Evolutionary conservation across 352 stramenopile species (phyloP).

Genomic region (Pythium phragmitis): DNA sequence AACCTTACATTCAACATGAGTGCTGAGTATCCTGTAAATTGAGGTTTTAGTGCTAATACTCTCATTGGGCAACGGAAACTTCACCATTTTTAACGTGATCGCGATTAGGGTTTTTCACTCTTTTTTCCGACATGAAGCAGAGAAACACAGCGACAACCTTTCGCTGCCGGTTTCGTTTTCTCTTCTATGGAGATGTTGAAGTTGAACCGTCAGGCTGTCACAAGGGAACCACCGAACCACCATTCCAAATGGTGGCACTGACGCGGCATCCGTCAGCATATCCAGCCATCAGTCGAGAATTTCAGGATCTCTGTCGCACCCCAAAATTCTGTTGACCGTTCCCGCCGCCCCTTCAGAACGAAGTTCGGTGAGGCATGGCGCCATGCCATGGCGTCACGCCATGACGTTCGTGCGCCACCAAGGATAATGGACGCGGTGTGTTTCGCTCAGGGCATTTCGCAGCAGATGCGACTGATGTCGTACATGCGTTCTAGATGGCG

Average conservation of each 20-base stretch:
- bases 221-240: slow-evolving; percentile 4
- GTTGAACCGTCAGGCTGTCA: neutral
- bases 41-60: slow-evolving; percentile 3
- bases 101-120: slow-evolving; percentile 19
- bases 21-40: too few species aligned
- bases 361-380: neutral
- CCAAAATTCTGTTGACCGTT: too few species aligned
- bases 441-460: too few species aligned
- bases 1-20: neutral
- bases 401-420: too few species aligned
- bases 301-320: too few species aligned
- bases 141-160: slow-evolving; percentile 16
- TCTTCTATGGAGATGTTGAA: slow-evolving; percentile 11
- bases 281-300: neutral
- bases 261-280: slow-evolving; percentile 15
- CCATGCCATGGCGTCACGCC: neutral
- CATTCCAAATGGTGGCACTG: slow-evolving; percentile 4
- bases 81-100: slow-evolving; percentile 24
- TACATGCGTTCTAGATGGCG: too few species aligned
- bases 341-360: too few species aligned
- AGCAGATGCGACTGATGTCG: too few species aligned
- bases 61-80: slow-evolving; percentile 16
- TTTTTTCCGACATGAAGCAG: slow-evolving; percentile 16
- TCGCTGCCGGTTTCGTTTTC: slow-evolving; percentile 9
- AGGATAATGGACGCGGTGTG: too few species aligned